phyloP scores from a whole-genome alignment of 139 green algal species.

The Ulvella scutata region DNA sequence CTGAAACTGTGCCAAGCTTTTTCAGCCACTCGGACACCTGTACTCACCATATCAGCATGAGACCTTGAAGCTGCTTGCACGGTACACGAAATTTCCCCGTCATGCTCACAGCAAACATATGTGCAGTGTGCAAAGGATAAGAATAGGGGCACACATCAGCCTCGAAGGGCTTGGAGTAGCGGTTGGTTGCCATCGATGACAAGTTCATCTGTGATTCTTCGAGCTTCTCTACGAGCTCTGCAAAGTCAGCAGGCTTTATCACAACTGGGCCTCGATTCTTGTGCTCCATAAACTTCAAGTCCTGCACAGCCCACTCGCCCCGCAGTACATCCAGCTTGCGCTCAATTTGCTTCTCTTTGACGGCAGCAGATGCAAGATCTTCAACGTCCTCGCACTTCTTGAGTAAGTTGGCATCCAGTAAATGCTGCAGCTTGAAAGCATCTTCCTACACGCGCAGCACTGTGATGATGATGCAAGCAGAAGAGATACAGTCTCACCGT shows the following conservation, averaged over 20 bases:
- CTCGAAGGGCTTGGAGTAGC: conserved; percentile 14
- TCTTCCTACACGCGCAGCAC: conserved; percentile 73
- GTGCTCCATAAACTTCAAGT: conserved; percentile 71
- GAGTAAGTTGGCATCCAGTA: not conserved
- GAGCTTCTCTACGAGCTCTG: conserved; percentile 85
- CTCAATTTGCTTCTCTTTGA: conserved; percentile 89
- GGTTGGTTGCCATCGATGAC: conserved; percentile 79
- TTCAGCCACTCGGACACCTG: conserved; percentile 58
- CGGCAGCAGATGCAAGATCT: conserved; percentile 57
- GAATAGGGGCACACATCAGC: not conserved
- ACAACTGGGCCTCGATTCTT: conserved; percentile 77
- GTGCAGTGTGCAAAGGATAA: too few species aligned
- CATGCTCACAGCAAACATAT: too few species aligned
- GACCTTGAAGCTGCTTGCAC: too few species aligned
- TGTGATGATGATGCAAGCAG: too few species aligned
- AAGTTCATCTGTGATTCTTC: conserved; percentile 92
- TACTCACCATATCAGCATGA: too few species aligned
- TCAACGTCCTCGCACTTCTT: conserved; percentile 60
- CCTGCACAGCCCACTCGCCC: conserved; percentile 25
- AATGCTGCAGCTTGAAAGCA: conserved; percentile 59
- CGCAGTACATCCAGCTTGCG: conserved; percentile 45
- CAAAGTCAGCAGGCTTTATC: conserved; percentile 71
- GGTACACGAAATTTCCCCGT: too few species aligned
- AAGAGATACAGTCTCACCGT: too few species aligned
- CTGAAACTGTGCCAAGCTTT: conserved; percentile 74